Percentiles rank a stretch among this genome's conserved stretches.
These are phyloP conservation scores for Perkinsus chesapeaki DNA, from an alignment of 169 alveolate species.

Conservation along the genomic window DNA sequence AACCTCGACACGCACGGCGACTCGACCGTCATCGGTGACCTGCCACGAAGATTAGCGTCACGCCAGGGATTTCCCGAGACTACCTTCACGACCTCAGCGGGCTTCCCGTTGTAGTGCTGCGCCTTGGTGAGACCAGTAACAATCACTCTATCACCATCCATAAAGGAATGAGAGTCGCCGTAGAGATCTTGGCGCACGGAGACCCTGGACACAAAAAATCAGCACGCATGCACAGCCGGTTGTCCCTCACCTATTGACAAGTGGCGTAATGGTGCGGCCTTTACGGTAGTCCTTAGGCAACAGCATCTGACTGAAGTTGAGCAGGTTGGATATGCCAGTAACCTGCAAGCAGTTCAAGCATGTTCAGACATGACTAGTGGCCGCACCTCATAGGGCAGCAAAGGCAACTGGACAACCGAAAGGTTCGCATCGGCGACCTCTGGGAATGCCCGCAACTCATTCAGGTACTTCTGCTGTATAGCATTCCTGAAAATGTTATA, in stretches of 20 bases:
- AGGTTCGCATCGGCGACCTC: neutral
- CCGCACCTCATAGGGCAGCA: neutral
- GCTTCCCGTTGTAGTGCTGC: constrained; percentile 8
- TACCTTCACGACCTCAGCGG: neutral
- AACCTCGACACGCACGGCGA: neutral
- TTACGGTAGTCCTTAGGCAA: neutral
- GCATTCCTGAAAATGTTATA: neutral
- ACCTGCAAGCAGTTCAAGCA: neutral
- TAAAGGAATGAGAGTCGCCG: neutral
- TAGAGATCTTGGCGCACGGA: neutral
- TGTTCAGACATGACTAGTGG: neutral
- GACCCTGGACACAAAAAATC: neutral
- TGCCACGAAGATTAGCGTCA: neutral
- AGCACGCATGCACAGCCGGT: constrained; percentile 2
- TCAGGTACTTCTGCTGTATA: constrained; percentile 15
- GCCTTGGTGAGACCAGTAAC: constrained; percentile 2
- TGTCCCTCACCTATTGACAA: neutral
- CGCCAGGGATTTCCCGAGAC: neutral
- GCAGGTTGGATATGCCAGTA: neutral
- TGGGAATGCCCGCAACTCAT: neutral
- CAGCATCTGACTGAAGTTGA: neutral
- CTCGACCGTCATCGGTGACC: neutral
- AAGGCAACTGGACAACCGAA: neutral
- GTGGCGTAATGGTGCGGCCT: neutral
- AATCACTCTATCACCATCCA: neutral